Evolutionary conservation across 441 rosid genomes (phyloP).

Genomic region (Bocquillonia castaneifolia): DNA sequence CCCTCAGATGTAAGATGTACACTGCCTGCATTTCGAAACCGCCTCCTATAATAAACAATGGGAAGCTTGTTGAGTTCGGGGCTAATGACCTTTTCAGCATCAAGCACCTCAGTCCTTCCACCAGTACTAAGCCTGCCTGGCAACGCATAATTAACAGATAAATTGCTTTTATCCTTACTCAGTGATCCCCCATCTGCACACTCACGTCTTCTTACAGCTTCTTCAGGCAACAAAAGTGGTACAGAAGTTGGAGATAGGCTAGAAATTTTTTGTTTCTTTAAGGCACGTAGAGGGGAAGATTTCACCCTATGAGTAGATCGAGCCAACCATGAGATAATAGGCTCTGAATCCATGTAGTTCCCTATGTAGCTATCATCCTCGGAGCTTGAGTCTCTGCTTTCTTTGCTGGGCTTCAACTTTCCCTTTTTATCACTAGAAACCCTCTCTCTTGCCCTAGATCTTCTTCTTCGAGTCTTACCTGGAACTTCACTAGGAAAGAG

Average conservation of each 20-base stretch:
- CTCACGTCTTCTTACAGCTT: conserved; percentile 27
- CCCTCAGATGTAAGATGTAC: conserved; percentile 20
- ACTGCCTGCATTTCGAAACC: conserved; percentile 44
- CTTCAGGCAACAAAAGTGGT: conserved; percentile 24
- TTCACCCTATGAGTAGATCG: conserved; percentile 55
- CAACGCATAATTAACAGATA: conserved; percentile 29
- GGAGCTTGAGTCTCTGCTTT: conserved; percentile 29
- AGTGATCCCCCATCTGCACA: conserved; percentile 27
- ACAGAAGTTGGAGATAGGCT: conserved; percentile 17
- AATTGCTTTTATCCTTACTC: conserved; percentile 29
- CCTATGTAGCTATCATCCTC: conserved; percentile 54
- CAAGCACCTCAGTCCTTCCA: conserved; percentile 33
- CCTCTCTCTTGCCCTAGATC: conserved; percentile 35
- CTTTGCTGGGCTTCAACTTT: conserved; percentile 35
- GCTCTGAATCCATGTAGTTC: conserved; percentile 71
- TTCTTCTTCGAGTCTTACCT: conserved; percentile 40
- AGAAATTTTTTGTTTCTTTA: conserved; percentile 47
- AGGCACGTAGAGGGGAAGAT: conserved; percentile 45
- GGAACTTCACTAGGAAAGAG: conserved; percentile 79
- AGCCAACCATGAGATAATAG: conserved; percentile 89
- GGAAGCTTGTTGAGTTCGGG: conserved; percentile 43
- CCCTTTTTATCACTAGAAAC: conserved; percentile 32
- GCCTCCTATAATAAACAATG: conserved; percentile 78
- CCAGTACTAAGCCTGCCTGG: conserved; percentile 31
- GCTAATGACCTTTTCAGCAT: conserved; percentile 30